Percentiles rank a stretch among this genome's conserved stretches.
These are phyloP conservation scores for Cicer bijugum DNA, from an alignment of 306 rosid species.

Conservation along the genomic window DNA sequence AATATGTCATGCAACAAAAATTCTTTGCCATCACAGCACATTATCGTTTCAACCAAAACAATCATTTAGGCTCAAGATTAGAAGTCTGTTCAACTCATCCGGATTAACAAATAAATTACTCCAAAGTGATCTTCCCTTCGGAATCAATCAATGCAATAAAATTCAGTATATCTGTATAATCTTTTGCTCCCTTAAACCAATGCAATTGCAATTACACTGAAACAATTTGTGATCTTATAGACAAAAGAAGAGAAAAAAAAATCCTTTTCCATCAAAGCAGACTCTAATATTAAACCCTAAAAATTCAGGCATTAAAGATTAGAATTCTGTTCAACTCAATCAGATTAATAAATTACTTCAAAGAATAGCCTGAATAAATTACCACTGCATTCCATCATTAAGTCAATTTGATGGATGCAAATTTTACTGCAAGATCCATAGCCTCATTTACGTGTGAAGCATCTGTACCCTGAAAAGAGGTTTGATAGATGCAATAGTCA, in stretches of 20 bases:
- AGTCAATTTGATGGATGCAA: constrained; percentile 73
- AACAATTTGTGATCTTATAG: constrained; percentile 21
- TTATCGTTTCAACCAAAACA: no score
- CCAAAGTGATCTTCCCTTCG: no score
- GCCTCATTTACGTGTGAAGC: constrained; percentile 78
- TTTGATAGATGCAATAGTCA: constrained; percentile 3
- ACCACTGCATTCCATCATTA: constrained; percentile 42
- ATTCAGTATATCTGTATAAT: neutral
- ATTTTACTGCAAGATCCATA: constrained; percentile 65
- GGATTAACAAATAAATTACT: no score
- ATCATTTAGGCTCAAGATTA: no score
- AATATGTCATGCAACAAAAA: no score
- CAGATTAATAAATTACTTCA: constrained; percentile 13
- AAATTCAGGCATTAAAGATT: constrained; percentile 7
- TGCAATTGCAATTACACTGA: constrained; percentile 3
- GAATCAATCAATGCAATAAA: neutral
- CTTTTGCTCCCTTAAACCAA: neutral
- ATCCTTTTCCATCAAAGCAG: neutral
- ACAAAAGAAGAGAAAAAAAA: neutral
- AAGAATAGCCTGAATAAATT: no score
- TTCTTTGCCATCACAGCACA: no score
- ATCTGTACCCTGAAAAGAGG: constrained; percentile 79
- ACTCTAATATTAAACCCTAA: neutral
- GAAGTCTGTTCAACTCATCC: no score
- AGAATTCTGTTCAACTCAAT: constrained; percentile 13